Percentiles rank a stretch among this genome's conserved stretches.
These are phyloP conservation scores for Hippophae gyantsensis DNA, from an alignment of 306 rosid genomes.

Conservation along the genomic window DNA sequence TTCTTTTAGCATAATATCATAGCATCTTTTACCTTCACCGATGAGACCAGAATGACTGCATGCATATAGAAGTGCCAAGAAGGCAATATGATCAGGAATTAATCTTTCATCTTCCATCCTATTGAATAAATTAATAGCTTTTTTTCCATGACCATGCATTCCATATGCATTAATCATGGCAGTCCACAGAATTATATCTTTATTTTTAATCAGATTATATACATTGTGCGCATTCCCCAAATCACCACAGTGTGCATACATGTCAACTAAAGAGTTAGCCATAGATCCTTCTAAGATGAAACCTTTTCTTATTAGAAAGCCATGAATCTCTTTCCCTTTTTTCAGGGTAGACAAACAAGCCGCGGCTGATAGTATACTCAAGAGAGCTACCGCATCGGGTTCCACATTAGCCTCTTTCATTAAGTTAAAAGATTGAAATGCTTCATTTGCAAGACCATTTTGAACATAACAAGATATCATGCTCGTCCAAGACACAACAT, in stretches of 20 bases:
- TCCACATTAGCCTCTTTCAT: slow-evolving; percentile 38
- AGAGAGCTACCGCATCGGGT: slow-evolving; percentile 46
- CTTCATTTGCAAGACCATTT: slow-evolving; percentile 49
- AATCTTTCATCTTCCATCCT: slow-evolving; percentile 39
- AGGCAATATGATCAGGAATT: slow-evolving; percentile 61
- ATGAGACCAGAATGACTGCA: slow-evolving; percentile 77
- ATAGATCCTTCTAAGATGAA: slow-evolving; percentile 39
- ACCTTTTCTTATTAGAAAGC: slow-evolving; percentile 53
- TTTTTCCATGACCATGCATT: slow-evolving; percentile 61
- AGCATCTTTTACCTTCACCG: slow-evolving; percentile 43
- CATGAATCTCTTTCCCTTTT: slow-evolving; percentile 71
- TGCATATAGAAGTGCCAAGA: slow-evolving; percentile 60
- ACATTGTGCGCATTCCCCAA: slow-evolving; percentile 38
- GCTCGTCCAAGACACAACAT: slow-evolving; percentile 76
- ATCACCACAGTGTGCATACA: slow-evolving; percentile 61
- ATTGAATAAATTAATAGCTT: slow-evolving; percentile 43
- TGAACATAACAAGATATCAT: slow-evolving; percentile 50
- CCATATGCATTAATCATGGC: slow-evolving; percentile 70
- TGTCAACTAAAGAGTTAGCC: slow-evolving; percentile 53
- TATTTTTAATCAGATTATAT: slow-evolving; percentile 27
- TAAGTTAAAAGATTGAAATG: slow-evolving; percentile 40
- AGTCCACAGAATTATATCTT: slow-evolving; percentile 49
- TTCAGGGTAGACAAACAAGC: slow-evolving; percentile 56
- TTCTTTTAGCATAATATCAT: slow-evolving; percentile 37
- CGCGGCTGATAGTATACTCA: slow-evolving; percentile 47